Percentiles rank a stretch among this genome's conserved stretches.
phyloP scores from a whole-genome alignment of 176 grass and related monocot species.

The Melocanna baccifera region DNA sequence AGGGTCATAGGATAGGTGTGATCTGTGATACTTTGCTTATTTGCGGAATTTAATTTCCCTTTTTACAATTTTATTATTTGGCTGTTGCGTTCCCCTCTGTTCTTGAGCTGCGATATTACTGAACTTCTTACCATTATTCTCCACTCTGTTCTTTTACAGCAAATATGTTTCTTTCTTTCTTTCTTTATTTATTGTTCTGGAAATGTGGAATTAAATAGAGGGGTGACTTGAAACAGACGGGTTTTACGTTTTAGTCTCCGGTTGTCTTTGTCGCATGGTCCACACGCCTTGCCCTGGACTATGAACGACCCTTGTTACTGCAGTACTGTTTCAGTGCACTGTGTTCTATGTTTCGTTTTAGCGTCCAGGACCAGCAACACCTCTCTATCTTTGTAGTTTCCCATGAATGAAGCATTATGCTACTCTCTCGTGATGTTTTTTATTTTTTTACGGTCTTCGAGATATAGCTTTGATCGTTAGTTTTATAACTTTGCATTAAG shows the following conservation, averaged over 20 bases:
- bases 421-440: no score
- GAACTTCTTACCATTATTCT: background rate
- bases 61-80: background rate
- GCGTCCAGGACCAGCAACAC: background rate
- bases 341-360: background rate
- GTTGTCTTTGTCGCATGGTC: slow-evolving; percentile 6
- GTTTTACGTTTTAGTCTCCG: background rate
- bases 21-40: slow-evolving; percentile 3
- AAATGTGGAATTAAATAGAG: background rate
- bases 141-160: background rate
- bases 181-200: background rate
- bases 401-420: background rate
- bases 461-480: no score
- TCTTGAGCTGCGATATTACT: background rate
- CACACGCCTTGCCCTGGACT: background rate
- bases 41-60: background rate
- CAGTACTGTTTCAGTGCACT: background rate
- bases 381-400: background rate
- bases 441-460: no score
- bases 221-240: background rate
- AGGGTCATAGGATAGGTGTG: slow-evolving; percentile 16
- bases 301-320: background rate
- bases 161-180: background rate
- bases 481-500: no score
- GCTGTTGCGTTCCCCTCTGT: background rate